Conservation (phyloP, 768 basidiomycete genomes). For the Amanita jacksonii region DNA sequence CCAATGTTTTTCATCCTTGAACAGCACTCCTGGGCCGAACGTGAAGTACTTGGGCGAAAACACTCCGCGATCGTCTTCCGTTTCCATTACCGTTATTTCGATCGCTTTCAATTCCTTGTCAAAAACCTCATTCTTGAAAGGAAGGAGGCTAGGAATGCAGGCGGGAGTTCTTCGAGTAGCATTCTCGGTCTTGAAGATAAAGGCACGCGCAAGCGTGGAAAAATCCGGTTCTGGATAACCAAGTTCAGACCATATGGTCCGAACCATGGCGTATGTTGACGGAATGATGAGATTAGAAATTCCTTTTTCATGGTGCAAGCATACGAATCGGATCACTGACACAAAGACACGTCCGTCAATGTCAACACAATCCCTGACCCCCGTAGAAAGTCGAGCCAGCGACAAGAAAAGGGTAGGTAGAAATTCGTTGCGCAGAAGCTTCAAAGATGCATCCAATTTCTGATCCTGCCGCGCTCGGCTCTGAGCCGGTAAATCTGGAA, state of each 20-base stretch:
- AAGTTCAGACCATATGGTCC: constrained; percentile 7
- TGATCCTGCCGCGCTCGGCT: constrained; percentile 29
- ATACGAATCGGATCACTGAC: constrained; percentile 30
- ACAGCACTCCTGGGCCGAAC: constrained; percentile 29
- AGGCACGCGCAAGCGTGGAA: constrained; percentile 14
- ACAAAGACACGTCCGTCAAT: constrained; percentile 47
- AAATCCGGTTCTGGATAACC: constrained; percentile 13
- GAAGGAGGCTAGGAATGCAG: constrained; percentile 15
- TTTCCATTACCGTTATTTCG: constrained; percentile 12
- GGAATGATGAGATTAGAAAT: neutral
- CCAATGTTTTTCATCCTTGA: constrained; percentile 51
- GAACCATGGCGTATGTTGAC: neutral
- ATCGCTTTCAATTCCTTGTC: constrained; percentile 18
- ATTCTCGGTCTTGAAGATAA: neutral
- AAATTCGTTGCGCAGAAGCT: constrained; percentile 26
- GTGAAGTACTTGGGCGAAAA: constrained; percentile 19
- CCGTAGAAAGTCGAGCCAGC: constrained; percentile 18
- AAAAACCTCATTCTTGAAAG: constrained; percentile 28
- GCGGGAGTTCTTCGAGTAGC: neutral
- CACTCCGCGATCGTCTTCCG: constrained; percentile 9
- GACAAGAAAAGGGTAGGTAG: constrained; percentile 29
- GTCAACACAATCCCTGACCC: constrained; percentile 24
- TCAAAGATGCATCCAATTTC: constrained; percentile 20
- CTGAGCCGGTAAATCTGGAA: constrained; percentile 24
- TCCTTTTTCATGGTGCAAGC: constrained; percentile 3